Evolutionary conservation across 1,284 basidiomycete genomes (phyloP), one percentile per base, ranked within the genome.

Genomic region (Pisolithus thermaeus): DNA sequence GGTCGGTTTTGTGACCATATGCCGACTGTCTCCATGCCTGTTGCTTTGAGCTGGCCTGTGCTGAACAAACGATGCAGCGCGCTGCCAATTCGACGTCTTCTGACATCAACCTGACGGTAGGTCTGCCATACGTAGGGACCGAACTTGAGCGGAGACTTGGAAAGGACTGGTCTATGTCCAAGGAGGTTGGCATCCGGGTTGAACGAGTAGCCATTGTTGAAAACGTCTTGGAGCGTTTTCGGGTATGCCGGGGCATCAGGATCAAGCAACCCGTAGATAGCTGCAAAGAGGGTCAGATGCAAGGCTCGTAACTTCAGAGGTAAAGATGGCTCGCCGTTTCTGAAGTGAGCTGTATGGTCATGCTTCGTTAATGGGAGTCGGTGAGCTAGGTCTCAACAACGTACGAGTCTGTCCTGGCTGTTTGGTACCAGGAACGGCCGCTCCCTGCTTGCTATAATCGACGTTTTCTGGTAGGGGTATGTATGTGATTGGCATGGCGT

Each of bases 1-100:
- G 89, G 87, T 58, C 83, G 73, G 62, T 92, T 92, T 51, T 73
- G 74, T 51, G 84, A 80, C 87, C 88, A 92, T 40, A 91, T 78
- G 5, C 89, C 89, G 48, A 90, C 85, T 2, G 82, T 83, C 47
- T 81, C 74, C 46, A 81, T 63, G 43, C 83, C 84, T 9, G 80
- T 80, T 16, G 80, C 81, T 23, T 79, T 80, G 25, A 88, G 62
- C 38, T 70, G 70, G 7, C 85, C 84, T 16, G 72, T 73, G 57
- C 77, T 70, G 76, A 91, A 90, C 59, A 90, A 67, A 35, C 79
- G 63, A 63, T 82, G 70, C 56, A 94, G 62, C 8, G 86, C 83
- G 64, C 90, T 87, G 12, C 89, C 85, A 46, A 94, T 60, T 54
- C 78, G 74, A 44, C 84, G 83, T 52, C 90, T 78, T 56, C 84